Evolutionary conservation across 345 rosid genomes (phyloP).

Genomic region (Eucalyptus urophylla): DNA sequence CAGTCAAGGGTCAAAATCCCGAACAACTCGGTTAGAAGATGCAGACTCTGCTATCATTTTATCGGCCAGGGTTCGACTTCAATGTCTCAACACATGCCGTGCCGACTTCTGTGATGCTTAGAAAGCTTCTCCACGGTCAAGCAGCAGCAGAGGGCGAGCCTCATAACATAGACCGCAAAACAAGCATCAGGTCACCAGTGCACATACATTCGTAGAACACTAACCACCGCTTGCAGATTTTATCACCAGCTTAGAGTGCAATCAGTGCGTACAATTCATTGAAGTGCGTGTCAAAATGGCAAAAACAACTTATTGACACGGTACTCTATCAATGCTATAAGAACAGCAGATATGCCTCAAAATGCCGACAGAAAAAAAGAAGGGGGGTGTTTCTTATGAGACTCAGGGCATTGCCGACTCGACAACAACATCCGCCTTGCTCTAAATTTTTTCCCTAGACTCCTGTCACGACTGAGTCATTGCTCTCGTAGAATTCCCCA

Average conservation of each 20-base stretch:
- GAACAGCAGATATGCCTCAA: neutral
- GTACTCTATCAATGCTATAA: neutral
- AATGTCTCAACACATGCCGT: neutral
- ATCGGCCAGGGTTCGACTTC: neutral
- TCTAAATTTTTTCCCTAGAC: neutral
- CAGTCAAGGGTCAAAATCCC: neutral
- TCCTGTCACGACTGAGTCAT: neutral
- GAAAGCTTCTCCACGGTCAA: neutral
- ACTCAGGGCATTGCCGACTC: neutral
- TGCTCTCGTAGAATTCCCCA: conserved; percentile 54
- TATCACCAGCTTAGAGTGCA: neutral
- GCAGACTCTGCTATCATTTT: neutral
- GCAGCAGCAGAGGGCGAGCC: neutral
- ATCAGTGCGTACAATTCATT: neutral
- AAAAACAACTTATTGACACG: neutral
- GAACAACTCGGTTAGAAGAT: neutral
- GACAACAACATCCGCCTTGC: neutral
- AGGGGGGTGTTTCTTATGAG: neutral
- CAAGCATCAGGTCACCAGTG: neutral
- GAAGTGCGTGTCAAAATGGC: neutral
- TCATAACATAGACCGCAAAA: neutral
- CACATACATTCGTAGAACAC: neutral
- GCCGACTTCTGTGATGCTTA: neutral
- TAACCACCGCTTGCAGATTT: neutral
- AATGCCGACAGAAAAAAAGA: neutral